Percentiles rank a stretch among this genome's conserved stretches.
Conservation (phyloP, 2,329 filamentous ascomycete species). For the Bertia moriformis region DNA sequence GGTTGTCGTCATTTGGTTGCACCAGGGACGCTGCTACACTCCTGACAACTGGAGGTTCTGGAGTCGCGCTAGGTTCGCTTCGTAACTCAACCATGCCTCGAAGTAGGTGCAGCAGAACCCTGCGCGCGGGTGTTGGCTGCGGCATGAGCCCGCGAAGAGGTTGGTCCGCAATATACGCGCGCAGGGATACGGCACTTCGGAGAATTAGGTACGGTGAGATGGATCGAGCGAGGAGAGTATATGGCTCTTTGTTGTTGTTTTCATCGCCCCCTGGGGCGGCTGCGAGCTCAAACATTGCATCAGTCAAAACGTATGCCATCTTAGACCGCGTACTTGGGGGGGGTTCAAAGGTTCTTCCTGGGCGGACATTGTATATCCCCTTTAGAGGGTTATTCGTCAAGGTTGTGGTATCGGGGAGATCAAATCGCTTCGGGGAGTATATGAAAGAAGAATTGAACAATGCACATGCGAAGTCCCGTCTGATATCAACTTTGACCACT, state of each 20-base stretch:
- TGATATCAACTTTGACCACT: slow-evolving; percentile 49
- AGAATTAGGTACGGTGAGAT: slow-evolving; percentile 71
- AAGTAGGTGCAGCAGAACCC: slow-evolving; percentile 63
- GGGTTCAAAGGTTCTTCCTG: slow-evolving; percentile 59
- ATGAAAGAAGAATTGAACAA: slow-evolving; percentile 75
- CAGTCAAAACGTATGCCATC: slow-evolving; percentile 69
- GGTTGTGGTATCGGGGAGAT: slow-evolving; percentile 38
- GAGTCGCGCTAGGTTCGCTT: slow-evolving; percentile 58
- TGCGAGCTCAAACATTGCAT: slow-evolving; percentile 63
- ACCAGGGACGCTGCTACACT: slow-evolving; percentile 22
- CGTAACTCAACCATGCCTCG: slow-evolving; percentile 48
- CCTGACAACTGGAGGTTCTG: slow-evolving; percentile 32
- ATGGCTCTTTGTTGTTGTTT: slow-evolving; percentile 6
- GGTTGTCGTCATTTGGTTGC: neutral
- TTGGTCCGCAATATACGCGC: slow-evolving; percentile 79
- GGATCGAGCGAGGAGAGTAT: slow-evolving; percentile 52
- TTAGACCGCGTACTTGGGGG: slow-evolving; percentile 47
- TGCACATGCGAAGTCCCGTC: slow-evolving; percentile 56
- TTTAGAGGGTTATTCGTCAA: slow-evolving; percentile 34
- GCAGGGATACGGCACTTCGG: slow-evolving; percentile 65
- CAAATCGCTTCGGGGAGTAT: slow-evolving; percentile 42
- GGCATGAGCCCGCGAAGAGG: slow-evolving; percentile 80
- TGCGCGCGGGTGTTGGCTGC: slow-evolving; percentile 66
- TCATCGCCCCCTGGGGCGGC: slow-evolving; percentile 21
- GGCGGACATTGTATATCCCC: slow-evolving; percentile 47